These are phyloP conservation scores for Nectriaceae sp. DNA, from an alignment of 2,329 filamentous ascomycete genomes.

Conservation along the genomic window DNA sequence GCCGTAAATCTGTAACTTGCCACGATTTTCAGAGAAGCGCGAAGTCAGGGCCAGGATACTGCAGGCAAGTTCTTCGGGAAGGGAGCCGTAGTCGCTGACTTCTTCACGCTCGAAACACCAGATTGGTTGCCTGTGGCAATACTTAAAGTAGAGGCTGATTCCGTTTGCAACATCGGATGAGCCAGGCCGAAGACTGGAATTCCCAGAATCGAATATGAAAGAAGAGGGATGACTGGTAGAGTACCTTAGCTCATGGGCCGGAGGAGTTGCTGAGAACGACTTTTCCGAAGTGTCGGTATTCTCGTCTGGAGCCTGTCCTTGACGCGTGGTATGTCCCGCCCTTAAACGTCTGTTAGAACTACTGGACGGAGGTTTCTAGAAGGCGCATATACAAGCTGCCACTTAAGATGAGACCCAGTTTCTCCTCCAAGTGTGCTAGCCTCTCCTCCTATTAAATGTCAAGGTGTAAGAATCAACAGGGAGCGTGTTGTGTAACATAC, in stretches of 20 bases:
- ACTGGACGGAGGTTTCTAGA: conserved; percentile 9
- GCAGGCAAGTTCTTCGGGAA: conserved; percentile 43
- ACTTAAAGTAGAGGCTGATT: conserved; percentile 44
- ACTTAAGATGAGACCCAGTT: conserved; percentile 51
- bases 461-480: conserved; percentile 8
- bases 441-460: conserved; percentile 46
- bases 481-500: conserved; percentile 33
- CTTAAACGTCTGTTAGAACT: conserved; percentile 33
- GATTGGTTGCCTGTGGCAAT: conserved; percentile 45
- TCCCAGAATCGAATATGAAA: conserved; percentile 29
- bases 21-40: conserved; percentile 38
- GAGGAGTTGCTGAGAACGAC: conserved; percentile 34
- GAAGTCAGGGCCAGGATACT: conserved; percentile 43
- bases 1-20: conserved; percentile 36
- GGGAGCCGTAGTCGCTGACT: conserved; percentile 33
- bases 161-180: conserved; percentile 36
- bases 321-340: conserved; percentile 28
- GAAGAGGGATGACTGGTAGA: conserved; percentile 25
- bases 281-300: conserved; percentile 34
- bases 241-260: conserved; percentile 26
- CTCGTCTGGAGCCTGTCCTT: conserved; percentile 34
- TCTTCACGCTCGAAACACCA: conserved; percentile 49
- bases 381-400: conserved; percentile 41
- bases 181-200: conserved; percentile 30
- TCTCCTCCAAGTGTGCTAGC: conserved; percentile 53